These are phyloP conservation scores for Drosera spatulata DNA, from an alignment of 179 eudicot genomes.

Conservation along the genomic window DNA sequence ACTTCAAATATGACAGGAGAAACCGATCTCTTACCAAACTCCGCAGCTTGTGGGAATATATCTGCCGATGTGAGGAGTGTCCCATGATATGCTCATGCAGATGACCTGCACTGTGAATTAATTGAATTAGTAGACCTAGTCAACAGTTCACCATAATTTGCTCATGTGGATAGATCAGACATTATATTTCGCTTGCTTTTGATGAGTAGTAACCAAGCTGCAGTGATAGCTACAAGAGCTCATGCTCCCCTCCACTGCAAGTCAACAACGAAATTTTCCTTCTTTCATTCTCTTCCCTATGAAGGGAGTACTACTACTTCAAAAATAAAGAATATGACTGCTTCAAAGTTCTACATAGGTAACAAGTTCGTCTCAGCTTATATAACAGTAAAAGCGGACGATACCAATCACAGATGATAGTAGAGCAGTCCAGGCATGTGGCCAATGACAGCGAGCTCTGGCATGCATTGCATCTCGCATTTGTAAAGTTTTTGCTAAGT, in stretches of 20 bases:
- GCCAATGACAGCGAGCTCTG: slow-evolving; percentile 49
- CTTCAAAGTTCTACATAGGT: too few species aligned
- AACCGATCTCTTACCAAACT: slow-evolving; percentile 46
- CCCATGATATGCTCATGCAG: slow-evolving; percentile 46
- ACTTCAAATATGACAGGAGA: not conserved
- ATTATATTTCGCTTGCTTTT: too few species aligned
- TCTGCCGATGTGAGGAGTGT: slow-evolving; percentile 53
- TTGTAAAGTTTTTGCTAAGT: slow-evolving; percentile 30
- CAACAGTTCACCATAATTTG: too few species aligned
- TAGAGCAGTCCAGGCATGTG: slow-evolving; percentile 64
- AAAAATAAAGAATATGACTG: too few species aligned
- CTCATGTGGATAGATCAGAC: too few species aligned
- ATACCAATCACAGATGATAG: slow-evolving; percentile 71
- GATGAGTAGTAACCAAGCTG: too few species aligned
- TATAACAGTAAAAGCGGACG: not conserved
- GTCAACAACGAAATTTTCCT: too few species aligned
- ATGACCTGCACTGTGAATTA: slow-evolving; percentile 72
- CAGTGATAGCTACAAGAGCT: too few species aligned
- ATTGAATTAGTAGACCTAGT: not conserved
- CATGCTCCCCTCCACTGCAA: too few species aligned
- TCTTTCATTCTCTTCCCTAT: too few species aligned
- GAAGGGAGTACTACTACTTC: too few species aligned
- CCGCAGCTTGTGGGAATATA: slow-evolving; percentile 69
- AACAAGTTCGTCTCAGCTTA: not conserved
- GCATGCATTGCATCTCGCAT: slow-evolving; percentile 61